Conservation (phyloP, 148 eudicot species). For the Rhododendron mucronatum region DNA sequence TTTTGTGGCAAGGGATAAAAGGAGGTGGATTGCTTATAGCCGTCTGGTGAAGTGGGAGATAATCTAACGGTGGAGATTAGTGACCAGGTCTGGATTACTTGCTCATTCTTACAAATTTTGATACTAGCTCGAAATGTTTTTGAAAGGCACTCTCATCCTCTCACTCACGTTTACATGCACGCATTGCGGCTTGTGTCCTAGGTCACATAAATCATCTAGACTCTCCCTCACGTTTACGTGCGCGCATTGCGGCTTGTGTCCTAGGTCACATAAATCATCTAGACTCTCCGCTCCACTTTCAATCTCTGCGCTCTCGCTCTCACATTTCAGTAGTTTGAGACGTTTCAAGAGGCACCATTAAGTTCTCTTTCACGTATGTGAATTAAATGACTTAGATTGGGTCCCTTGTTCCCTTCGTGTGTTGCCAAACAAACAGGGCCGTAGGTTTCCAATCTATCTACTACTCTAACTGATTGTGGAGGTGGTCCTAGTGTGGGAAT, state of each 20-base stretch:
- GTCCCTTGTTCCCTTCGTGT: background rate
- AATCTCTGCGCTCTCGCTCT: background rate
- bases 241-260: too few species aligned
- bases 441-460: background rate
- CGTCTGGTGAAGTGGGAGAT: background rate
- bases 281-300: too few species aligned
- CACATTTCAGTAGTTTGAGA: background rate
- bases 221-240: too few species aligned
- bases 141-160: too few species aligned
- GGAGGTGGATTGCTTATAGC: background rate
- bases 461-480: background rate
- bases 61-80: background rate
- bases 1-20: background rate
- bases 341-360: background rate
- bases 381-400: background rate
- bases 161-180: too few species aligned
- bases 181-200: too few species aligned
- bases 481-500: too few species aligned
- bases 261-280: too few species aligned
- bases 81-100: background rate
- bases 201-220: too few species aligned
- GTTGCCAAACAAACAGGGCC: background rate
- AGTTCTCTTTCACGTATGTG: background rate
- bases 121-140: too few species aligned
- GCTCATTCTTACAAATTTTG: too few species aligned